Percentiles rank a stretch among this genome's conserved stretches.
These are phyloP conservation scores for Sarocladium oryzae DNA, from an alignment of 2,329 filamentous ascomycete genomes.

Conservation along the genomic window DNA sequence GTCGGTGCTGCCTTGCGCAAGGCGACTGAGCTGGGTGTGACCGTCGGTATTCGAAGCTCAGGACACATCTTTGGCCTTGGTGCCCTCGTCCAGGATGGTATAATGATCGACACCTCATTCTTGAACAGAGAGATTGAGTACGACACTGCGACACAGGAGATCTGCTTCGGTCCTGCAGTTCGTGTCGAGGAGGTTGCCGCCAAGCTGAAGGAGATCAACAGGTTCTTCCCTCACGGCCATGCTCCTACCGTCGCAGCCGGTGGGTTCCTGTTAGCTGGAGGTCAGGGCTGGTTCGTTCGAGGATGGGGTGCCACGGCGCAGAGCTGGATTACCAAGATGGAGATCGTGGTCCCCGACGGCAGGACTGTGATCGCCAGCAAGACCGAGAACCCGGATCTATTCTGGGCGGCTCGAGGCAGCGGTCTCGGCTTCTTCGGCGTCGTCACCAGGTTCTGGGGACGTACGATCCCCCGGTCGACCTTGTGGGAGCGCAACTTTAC, in stretches of 20 bases:
- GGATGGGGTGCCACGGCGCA: constrained; percentile 20
- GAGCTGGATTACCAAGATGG: constrained; percentile 32
- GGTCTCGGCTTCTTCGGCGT: constrained; percentile 18
- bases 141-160: neutral
- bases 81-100: neutral
- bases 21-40: neutral
- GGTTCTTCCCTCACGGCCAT: constrained; percentile 17
- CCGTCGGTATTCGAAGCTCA: neutral
- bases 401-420: constrained; percentile 32
- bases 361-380: constrained; percentile 32
- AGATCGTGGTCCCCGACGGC: constrained; percentile 40
- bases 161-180: neutral
- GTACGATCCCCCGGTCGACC: neutral
- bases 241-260: constrained; percentile 19
- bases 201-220: constrained; percentile 7
- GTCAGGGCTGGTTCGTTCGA: constrained; percentile 21
- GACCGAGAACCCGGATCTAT: constrained; percentile 36
- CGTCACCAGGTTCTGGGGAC: neutral
- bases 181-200: neutral
- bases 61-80: neutral
- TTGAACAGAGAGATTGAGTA: neutral
- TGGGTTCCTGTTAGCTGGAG: constrained; percentile 22
- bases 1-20: neutral
- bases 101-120: neutral
- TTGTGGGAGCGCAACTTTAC: neutral